Conservation (phyloP, 805 yeast genomes). For the Grigorovia transvaalensis region DNA sequence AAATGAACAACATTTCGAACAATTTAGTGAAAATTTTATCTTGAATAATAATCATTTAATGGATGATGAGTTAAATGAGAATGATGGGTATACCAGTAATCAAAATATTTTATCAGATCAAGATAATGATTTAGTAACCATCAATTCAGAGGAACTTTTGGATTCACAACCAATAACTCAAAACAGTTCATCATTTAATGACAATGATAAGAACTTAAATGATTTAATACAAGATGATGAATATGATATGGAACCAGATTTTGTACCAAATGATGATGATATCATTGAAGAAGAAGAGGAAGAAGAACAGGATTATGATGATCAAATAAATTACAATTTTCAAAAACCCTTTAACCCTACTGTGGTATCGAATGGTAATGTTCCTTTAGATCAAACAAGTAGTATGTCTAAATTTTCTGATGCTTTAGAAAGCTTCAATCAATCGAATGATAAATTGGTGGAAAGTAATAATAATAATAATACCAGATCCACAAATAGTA, state of each 20-base stretch:
- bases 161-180: not conserved
- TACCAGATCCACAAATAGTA: not conserved
- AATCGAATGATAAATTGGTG: slow-evolving; percentile 1
- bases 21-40: slow-evolving; percentile 21
- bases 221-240: slow-evolving; percentile 1
- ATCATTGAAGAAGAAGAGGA: slow-evolving; percentile 1
- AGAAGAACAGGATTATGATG: not conserved
- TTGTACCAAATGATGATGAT: slow-evolving; percentile 1
- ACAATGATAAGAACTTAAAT: not conserved
- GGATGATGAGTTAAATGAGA: slow-evolving; percentile 3
- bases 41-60: slow-evolving; percentile 6
- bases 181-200: not conserved
- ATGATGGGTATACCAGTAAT: not conserved
- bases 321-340: not conserved
- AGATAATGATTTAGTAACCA: not conserved
- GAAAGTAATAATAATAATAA: not conserved
- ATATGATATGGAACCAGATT: not conserved
- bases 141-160: not conserved
- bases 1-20: slow-evolving; percentile 18
- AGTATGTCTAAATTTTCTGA: slow-evolving; percentile 21
- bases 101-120: slow-evolving; percentile 2
- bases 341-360: not conserved
- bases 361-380: not conserved
- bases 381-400: slow-evolving; percentile 16
- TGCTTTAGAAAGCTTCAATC: slow-evolving; percentile 19